A percentile compares a stretch with the other conserved stretches of the same genome.
Evolutionary conservation across 2,329 filamentous ascomycete genomes (phyloP).

Genomic region (Epichloe sp.): DNA sequence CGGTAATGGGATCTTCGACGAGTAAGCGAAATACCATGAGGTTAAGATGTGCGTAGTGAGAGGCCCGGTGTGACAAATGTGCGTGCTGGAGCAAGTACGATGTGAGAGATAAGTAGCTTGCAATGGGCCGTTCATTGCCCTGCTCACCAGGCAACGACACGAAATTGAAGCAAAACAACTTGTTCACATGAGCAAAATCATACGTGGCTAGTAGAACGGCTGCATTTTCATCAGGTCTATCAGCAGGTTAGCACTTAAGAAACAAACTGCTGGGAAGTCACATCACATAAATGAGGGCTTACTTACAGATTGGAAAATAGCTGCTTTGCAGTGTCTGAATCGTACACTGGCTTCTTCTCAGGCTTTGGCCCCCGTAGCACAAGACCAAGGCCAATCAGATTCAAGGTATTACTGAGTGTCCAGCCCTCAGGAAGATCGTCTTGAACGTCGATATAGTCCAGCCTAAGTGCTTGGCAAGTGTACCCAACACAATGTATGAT

Average conservation of each 20-base stretch:
- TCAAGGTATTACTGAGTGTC: constrained; percentile 68
- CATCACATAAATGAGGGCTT: neutral
- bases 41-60: constrained; percentile 73
- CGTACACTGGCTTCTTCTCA: constrained; percentile 43
- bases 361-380: constrained; percentile 58
- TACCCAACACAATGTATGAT: constrained; percentile 65
- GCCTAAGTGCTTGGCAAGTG: constrained; percentile 54
- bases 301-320: constrained; percentile 69
- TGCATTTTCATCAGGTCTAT: constrained; percentile 64
- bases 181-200: constrained; percentile 89
- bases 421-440: constrained; percentile 86
- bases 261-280: neutral
- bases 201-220: constrained; percentile 76
- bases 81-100: constrained; percentile 93
- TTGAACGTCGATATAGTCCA: constrained; percentile 71
- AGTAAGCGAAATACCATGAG: constrained; percentile 76
- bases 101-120: constrained; percentile 71
- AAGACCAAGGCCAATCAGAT: constrained; percentile 70
- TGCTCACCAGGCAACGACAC: constrained; percentile 52
- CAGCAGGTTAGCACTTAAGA: neutral
- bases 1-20: constrained; percentile 70
- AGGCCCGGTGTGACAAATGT: constrained; percentile 64
- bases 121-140: constrained; percentile 59
- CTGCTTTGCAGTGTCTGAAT: constrained; percentile 68
- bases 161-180: constrained; percentile 81